Conservation (phyloP, 768 basidiomycete species). For the Lactarius evosmus region DNA sequence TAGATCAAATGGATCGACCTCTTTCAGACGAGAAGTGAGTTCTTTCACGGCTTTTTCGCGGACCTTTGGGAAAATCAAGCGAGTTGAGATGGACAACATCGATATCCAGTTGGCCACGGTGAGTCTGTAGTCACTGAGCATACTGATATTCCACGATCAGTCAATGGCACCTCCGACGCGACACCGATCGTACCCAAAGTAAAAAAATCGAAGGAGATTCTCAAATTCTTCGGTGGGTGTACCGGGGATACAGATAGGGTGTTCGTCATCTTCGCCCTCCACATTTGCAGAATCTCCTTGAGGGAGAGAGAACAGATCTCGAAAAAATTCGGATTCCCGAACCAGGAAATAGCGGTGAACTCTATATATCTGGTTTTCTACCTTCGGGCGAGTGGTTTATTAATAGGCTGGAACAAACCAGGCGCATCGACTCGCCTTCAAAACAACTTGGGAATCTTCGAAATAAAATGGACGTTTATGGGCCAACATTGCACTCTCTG, state of each 20-base stretch:
- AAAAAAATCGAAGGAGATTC: slow-evolving; percentile 27
- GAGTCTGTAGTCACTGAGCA: slow-evolving; percentile 7
- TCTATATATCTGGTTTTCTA: slow-evolving; percentile 25
- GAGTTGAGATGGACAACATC: slow-evolving; percentile 25
- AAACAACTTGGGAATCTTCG: slow-evolving; percentile 13
- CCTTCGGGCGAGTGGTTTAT: slow-evolving; percentile 9
- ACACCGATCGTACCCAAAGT: slow-evolving; percentile 22
- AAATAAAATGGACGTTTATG: slow-evolving; percentile 8
- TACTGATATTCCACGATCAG: slow-evolving; percentile 10
- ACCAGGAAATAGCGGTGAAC: slow-evolving; percentile 28
- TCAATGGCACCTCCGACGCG: neutral
- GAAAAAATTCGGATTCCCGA: slow-evolving; percentile 27
- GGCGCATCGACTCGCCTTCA: neutral
- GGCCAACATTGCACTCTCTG: neutral
- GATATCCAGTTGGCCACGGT: slow-evolving; percentile 27
- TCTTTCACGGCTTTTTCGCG: slow-evolving; percentile 20
- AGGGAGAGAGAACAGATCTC: slow-evolving; percentile 21
- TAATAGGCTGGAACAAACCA: neutral
- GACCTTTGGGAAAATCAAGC: slow-evolving; percentile 21
- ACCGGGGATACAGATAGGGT: slow-evolving; percentile 24
- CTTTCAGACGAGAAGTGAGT: slow-evolving; percentile 5
- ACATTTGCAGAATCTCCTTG: slow-evolving; percentile 21
- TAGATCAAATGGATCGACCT: slow-evolving; percentile 24
- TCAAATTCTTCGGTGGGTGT: slow-evolving; percentile 24
- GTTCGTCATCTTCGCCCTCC: slow-evolving; percentile 28